phyloP scores from a whole-genome alignment of 352 stramenopile genomes.

The Pythium sukuiense region DNA sequence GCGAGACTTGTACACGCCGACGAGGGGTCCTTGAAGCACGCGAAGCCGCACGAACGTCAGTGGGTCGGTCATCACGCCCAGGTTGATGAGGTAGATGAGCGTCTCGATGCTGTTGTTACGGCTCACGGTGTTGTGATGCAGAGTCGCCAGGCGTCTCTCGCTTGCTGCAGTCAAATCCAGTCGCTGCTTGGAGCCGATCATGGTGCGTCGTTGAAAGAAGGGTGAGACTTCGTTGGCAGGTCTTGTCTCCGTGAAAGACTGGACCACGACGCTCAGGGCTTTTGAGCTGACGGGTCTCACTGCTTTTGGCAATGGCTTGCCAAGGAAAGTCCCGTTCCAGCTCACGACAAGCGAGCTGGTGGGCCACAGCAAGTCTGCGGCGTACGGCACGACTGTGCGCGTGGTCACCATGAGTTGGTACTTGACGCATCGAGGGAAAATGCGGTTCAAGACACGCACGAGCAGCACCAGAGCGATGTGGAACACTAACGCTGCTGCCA shows the following conservation, averaged over 20 bases:
- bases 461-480: not conserved
- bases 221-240: not conserved
- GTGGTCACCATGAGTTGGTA: constrained; percentile 13
- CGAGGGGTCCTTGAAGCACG: not conserved
- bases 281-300: not conserved
- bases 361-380: constrained; percentile 16
- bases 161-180: not conserved
- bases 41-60: constrained; percentile 10
- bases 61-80: constrained; percentile 17
- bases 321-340: constrained; percentile 19
- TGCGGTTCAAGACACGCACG: not conserved
- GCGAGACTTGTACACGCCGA: constrained; percentile 3
- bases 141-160: not conserved
- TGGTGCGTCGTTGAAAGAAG: not conserved
- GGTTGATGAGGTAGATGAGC: constrained; percentile 17
- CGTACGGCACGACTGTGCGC: constrained; percentile 18
- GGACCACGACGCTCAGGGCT: constrained; percentile 1
- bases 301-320: not conserved
- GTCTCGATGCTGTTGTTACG: not conserved
- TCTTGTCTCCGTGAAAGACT: not conserved
- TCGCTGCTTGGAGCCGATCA: not conserved
- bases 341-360: constrained; percentile 21
- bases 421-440: not conserved
- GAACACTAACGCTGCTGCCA: not conserved
- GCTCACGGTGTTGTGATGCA: not conserved